Conservation (phyloP, 164 flowering plant species). For the Vitis vinifera region ASM3070453v1 NC_081821.1:4928501-4929000, state of each 20-base stretch:
- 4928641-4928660: too few species aligned
- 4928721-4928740: slow-evolving; percentile 19
- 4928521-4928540: too few species aligned
- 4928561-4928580: too few species aligned
- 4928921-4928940: not conserved
- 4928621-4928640: too few species aligned
- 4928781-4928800: slow-evolving; percentile 48
- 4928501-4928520: too few species aligned
- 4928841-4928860: slow-evolving; percentile 55
- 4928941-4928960: not conserved
- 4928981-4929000: slow-evolving; percentile 39
- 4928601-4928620: too few species aligned
- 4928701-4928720: slow-evolving; percentile 13
- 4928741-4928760: slow-evolving; percentile 17
- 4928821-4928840: slow-evolving; percentile 61
- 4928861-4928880: slow-evolving; percentile 63
- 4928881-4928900: slow-evolving; percentile 12
- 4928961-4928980: not conserved
- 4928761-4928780: slow-evolving; percentile 52
- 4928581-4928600: too few species aligned
- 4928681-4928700: not conserved
- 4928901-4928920: not conserved
- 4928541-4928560: too few species aligned
- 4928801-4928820: slow-evolving; percentile 36
- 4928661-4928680: not conserved